Evolutionary conservation across 768 basidiomycete genomes (phyloP).

Genomic region (Mycena vulgaris): DNA sequence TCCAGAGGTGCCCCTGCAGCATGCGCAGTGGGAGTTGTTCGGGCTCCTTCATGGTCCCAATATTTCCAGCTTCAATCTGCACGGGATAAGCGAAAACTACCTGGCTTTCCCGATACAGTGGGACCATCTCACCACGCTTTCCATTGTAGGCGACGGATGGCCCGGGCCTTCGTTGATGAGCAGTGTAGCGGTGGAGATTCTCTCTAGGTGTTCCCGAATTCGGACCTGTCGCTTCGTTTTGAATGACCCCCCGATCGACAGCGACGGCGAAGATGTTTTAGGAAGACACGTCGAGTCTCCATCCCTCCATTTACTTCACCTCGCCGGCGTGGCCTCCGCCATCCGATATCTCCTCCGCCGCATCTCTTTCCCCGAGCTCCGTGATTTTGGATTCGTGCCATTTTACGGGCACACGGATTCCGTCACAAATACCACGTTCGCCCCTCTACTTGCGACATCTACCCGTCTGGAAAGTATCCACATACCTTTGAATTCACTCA

Average conservation of each 20-base stretch:
- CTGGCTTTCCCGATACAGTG: neutral
- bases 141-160: neutral
- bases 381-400: neutral
- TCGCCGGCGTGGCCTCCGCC: neutral
- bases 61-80: neutral
- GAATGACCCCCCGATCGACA: neutral
- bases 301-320: neutral
- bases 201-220: neutral
- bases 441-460: too few species aligned
- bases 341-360: neutral
- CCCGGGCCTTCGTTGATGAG: too few species aligned
- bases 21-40: neutral
- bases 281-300: neutral
- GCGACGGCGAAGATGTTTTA: neutral
- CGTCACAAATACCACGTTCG: neutral
- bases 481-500: neutral
- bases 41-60: neutral
- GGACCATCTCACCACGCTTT: neutral
- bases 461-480: too few species aligned
- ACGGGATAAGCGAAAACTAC: neutral
- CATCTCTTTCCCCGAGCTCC: neutral
- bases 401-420: neutral
- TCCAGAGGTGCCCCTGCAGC: too few species aligned
- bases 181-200: neutral
- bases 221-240: neutral